Base-by-base conservation (phyloP, 208 protist species). In the Leishmania aethiopica region DNA sequence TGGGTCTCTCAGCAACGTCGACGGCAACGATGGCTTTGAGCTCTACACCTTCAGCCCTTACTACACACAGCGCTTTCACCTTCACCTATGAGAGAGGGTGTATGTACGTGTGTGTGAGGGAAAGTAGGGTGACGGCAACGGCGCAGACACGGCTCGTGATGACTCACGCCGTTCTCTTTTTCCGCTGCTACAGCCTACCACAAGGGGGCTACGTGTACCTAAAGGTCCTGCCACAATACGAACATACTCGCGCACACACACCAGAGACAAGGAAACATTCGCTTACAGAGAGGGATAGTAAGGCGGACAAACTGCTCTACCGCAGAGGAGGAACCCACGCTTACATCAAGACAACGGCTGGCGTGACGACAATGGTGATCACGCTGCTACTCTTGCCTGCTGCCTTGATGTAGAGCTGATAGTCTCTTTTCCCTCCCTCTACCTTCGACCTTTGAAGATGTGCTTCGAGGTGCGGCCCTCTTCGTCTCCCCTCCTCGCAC, bases 41-140 rank as follows among this genome's bases (percentile, higher is more conserved):
- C 75, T 86, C n/a, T 83, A 53, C 59, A 78, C 79, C 2, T 82
- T 86, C 37, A 71, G 79, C 37, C 79, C 75, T 1, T 73, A 80
- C 32, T 82, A 75, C 40, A 81, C 74, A 37, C 78, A 86, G 75
- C 82, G 78, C 25, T 75, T 80, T 47, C 72, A 79, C n/a, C 73
- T 86, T 62, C 47, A 59, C 3, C 45, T 57, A 2, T 80, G 42
- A 72, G 28, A 25, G 57, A 17, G 73, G 0, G 53, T 17, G 28
- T 37, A 40, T 22, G 53, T 45, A 13, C 32, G 59, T 64, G 59
- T 64, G 28, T 37, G 67, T 10, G 70, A 51, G 28, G 70, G 28
- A 10, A 15, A 55, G 28, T 28, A 55, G 28, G 70, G n/a, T 7
- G 62, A 40, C 47, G 45, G 70, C 28, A 40, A 37, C 70, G 32